These are phyloP conservation scores for Olyra latifolia DNA, from an alignment of 176 grass and related monocot genomes.

Conservation along the genomic window DNA sequence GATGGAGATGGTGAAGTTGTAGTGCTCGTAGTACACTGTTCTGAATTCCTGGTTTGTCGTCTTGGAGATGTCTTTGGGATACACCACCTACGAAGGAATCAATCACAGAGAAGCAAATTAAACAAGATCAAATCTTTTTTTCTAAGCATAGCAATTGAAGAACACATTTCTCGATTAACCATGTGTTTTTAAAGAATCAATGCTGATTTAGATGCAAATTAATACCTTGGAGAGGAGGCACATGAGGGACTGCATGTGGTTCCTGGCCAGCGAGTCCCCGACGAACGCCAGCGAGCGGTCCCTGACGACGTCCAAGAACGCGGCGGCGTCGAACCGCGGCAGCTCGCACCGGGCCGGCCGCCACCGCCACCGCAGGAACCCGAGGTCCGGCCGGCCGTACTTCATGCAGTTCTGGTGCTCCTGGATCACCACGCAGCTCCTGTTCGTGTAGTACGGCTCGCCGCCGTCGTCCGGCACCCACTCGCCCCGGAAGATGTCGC, in stretches of 20 bases:
- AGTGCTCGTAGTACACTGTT: conserved; percentile 11
- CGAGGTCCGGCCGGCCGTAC: conserved; percentile 63
- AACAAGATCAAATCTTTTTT: neutral
- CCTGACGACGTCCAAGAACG: conserved; percentile 46
- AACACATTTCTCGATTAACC: neutral
- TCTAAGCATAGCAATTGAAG: neutral
- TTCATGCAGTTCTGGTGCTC: conserved; percentile 91
- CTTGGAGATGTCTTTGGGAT: conserved; percentile 26
- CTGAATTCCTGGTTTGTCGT: conserved; percentile 6
- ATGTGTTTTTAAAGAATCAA: neutral
- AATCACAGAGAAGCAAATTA: neutral
- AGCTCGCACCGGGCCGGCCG: conserved; percentile 49
- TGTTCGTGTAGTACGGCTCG: conserved; percentile 62
- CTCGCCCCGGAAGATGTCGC: conserved; percentile 51
- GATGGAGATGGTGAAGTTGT: conserved; percentile 56
- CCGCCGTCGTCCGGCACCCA: conserved; percentile 32
- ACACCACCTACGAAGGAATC: conserved; percentile 16
- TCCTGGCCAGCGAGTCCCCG: conserved; percentile 77
- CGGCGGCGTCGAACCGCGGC: conserved; percentile 55
- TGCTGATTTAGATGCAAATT: neutral
- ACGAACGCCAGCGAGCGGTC: conserved; percentile 60
- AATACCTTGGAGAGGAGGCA: conserved; percentile 64
- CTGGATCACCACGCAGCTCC: conserved; percentile 57
- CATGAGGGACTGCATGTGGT: conserved; percentile 82
- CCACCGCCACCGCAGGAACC: conserved; percentile 63